Base-by-base conservation (phyloP, 805 yeast species). In the Yamadazyma phyllophila region DNA sequence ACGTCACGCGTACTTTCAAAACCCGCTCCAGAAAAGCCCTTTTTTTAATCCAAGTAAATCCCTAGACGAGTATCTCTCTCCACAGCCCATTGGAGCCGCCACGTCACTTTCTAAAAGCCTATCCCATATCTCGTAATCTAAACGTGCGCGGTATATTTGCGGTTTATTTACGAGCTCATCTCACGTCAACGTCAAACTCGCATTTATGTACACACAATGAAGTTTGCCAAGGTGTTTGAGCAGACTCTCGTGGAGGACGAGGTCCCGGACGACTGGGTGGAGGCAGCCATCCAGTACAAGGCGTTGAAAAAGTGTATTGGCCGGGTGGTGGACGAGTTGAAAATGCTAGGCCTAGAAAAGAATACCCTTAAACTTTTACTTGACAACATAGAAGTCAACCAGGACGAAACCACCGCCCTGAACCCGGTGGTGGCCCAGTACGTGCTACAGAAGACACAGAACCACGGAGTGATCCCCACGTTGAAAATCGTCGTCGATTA, bases 191-290 rank as follows among this genome's bases (percentile, higher is more conserved):
- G 36, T 32, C 36, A 32, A 32, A 32, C 16, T 32, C 36, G 36
- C 36, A 32, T 29, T 29, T 29, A 29, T 15, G 36, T 17, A 17
- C 27, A 14, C 4, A 14, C 41, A 20, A 86, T 86, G 92, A 86
- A 85, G 73, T 85, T 86, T 59, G 91, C 88, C 4, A 86, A 85
- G 59, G 75, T 78, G 5, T 77, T 83, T 46, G 85, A 85, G 57
- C 80, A 82, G 54, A 76, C 81, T 2, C 70, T 86, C 17, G 69
- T 69, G 31, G 83, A 77, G 44, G 84, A 81, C 40, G 73, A 76
- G 2, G 69, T 85, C 12, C 92, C 92, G 5, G 71, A 67, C 24
- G 83, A 80, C 16, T 85, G 94, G 94, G 66, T 77, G 0, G 75
- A 71, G 26, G 76, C 79, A 6, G 87, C 90, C 11, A 84, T 85